These are phyloP conservation scores for Chrysanthemum lavandulifolium DNA, from an alignment of 129 eudicot species.

Conservation along the genomic window DNA sequence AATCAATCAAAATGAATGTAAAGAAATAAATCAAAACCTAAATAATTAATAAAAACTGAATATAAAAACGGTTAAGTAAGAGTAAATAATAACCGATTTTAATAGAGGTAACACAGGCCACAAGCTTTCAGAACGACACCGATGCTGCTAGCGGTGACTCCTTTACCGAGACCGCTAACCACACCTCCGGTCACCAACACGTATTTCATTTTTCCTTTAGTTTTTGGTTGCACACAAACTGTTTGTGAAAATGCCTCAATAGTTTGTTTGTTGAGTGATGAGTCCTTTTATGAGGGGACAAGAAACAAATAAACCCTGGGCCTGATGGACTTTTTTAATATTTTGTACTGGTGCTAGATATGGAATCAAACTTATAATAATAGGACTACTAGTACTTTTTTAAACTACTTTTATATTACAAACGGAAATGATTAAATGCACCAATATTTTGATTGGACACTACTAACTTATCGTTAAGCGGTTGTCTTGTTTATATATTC, in stretches of 20 bases:
- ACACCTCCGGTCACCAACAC: constrained; percentile 97
- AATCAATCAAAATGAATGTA: too few species aligned
- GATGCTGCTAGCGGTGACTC: constrained; percentile 91
- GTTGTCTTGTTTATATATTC: too few species aligned
- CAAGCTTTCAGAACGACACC: constrained; percentile 93
- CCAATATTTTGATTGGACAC: too few species aligned
- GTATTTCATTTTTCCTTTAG: constrained; percentile 62
- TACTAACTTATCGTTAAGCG: too few species aligned
- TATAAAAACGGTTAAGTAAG: too few species aligned
- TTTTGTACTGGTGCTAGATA: constrained; percentile 3
- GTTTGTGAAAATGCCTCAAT: constrained; percentile 41
- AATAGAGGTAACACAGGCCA: constrained; percentile 92
- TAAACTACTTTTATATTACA: too few species aligned
- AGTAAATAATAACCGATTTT: constrained; percentile 60
- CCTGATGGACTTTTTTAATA: background rate
- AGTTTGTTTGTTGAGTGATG: too few species aligned
- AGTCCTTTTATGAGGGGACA: background rate
- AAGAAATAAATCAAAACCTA: too few species aligned
- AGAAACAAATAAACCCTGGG: constrained; percentile 16
- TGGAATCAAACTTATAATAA: constrained; percentile 23
- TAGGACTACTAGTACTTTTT: background rate
- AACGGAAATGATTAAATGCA: too few species aligned
- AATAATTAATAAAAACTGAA: too few species aligned
- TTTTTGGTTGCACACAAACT: background rate
- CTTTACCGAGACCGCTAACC: constrained; percentile 96